Evolutionary conservation across 257 asterid species (phyloP).

Genomic region (Parsonsia alboflavescens): DNA sequence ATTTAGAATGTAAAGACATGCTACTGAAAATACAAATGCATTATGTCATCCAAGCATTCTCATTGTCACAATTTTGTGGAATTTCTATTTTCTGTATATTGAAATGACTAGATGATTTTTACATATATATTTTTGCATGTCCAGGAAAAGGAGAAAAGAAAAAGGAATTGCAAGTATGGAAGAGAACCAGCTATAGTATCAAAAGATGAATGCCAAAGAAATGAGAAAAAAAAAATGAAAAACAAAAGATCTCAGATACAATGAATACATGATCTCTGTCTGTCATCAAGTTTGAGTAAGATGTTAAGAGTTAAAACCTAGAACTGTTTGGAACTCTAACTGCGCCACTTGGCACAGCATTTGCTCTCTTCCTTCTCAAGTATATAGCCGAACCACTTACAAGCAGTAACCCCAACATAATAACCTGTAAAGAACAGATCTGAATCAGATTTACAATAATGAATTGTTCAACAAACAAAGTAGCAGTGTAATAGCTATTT

Average conservation of each 20-base stretch:
- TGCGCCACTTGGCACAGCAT: constrained; percentile 39
- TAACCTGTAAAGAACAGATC: constrained; percentile 34
- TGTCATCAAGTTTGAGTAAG: neutral
- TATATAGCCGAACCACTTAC: constrained; percentile 76
- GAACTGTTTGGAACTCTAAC: constrained; percentile 64
- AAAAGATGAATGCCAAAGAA: neutral
- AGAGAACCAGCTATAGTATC: neutral
- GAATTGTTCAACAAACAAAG: neutral
- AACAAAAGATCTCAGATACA: neutral
- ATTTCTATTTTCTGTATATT: neutral
- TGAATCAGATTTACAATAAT: neutral
- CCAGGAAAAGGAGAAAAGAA: neutral
- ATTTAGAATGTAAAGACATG: neutral
- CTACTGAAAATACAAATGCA: neutral
- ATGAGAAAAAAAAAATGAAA: neutral
- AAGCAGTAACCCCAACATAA: constrained; percentile 60
- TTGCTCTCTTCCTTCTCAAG: constrained; percentile 52
- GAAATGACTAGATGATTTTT: neutral
- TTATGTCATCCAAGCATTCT: neutral
- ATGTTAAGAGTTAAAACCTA: constrained; percentile 42
- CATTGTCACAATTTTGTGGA: neutral
- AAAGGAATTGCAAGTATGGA: neutral
- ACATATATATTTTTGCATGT: neutral
- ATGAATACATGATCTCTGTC: neutral
- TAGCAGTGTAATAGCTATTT: neutral